Evolutionary conservation across 352 stramenopile species (phyloP).

Genomic region (Pythium apleroticum): DNA sequence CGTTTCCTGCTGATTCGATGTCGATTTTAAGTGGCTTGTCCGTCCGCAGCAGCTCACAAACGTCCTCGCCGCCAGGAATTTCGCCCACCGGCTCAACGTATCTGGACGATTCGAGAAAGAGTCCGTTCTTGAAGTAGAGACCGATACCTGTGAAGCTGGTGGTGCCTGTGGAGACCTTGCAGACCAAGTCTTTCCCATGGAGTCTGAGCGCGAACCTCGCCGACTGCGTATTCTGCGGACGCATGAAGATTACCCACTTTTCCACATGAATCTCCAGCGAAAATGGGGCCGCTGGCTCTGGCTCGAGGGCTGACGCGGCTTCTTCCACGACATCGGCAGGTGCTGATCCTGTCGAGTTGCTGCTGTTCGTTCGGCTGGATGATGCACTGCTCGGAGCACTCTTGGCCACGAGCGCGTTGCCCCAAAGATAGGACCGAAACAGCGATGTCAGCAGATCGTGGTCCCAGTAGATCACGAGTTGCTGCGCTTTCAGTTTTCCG

Average conservation of each 20-base stretch:
- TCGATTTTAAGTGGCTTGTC: conserved; percentile 32
- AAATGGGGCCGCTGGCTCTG: conserved; percentile 23
- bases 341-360: conserved; percentile 12
- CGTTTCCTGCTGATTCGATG: conserved; percentile 46
- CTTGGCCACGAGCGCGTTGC: conserved; percentile 26
- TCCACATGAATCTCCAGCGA: conserved; percentile 45
- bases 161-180: conserved; percentile 43
- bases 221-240: conserved; percentile 40
- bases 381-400: conserved; percentile 32
- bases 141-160: conserved; percentile 34
- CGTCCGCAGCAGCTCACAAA: conserved; percentile 41
- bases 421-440: conserved; percentile 54
- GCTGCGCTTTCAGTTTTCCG: conserved; percentile 46
- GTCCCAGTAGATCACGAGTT: conserved; percentile 69
- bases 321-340: background rate
- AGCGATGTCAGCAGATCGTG: conserved; percentile 63
- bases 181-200: conserved; percentile 35
- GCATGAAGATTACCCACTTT: conserved; percentile 60
- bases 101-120: conserved; percentile 46
- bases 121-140: conserved; percentile 37
- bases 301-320: background rate
- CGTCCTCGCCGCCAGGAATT: conserved; percentile 32
- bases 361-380: conserved; percentile 35
- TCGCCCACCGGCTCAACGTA: conserved; percentile 19
- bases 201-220: conserved; percentile 45